A percentile compares a stretch with the other conserved stretches of the same genome.
These are phyloP conservation scores for Urostyla sp. DNA, from an alignment of 73 alveolate species.

Conservation along the genomic window DNA sequence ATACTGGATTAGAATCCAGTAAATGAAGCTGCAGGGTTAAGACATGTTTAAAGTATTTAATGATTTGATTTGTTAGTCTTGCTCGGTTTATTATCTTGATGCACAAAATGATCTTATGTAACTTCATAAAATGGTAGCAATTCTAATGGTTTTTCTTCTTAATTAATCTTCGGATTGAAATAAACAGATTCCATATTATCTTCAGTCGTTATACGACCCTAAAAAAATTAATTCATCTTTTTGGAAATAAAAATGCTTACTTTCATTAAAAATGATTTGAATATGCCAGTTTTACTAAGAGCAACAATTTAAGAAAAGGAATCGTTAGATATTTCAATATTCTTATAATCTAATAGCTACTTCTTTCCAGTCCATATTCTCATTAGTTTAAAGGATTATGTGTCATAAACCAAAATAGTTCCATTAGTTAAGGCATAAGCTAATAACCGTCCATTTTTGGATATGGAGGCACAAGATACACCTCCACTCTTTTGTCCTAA, in stretches of 20 bases:
- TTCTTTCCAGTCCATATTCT: slow-evolving; percentile 29
- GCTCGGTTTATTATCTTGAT: slow-evolving; percentile 3
- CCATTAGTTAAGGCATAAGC: slow-evolving; percentile 64
- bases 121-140: slow-evolving; percentile 37
- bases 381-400: slow-evolving; percentile 6
- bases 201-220: not conserved
- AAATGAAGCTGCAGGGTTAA: not conserved
- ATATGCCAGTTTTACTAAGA: not conserved
- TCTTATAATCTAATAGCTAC: not conserved
- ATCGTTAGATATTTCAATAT: slow-evolving; percentile 42
- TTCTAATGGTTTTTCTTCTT: slow-evolving; percentile 22
- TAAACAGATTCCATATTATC: not conserved
- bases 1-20: slow-evolving; percentile 3
- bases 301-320: slow-evolving; percentile 50
- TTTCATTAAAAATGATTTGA: slow-evolving; percentile 29
- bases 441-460: slow-evolving; percentile 51
- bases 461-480: slow-evolving; percentile 42
- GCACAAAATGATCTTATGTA: slow-evolving; percentile 16
- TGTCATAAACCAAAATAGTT: slow-evolving; percentile 39
- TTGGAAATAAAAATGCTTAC: not conserved
- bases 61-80: not conserved
- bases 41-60: not conserved
- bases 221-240: slow-evolving; percentile 15
- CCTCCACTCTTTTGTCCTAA: slow-evolving; percentile 49
- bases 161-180: not conserved